Percentiles rank a stretch among this genome's conserved stretches.
phyloP scores from a whole-genome alignment of 1,284 basidiomycete genomes.

The Boletus calvinii region DNA sequence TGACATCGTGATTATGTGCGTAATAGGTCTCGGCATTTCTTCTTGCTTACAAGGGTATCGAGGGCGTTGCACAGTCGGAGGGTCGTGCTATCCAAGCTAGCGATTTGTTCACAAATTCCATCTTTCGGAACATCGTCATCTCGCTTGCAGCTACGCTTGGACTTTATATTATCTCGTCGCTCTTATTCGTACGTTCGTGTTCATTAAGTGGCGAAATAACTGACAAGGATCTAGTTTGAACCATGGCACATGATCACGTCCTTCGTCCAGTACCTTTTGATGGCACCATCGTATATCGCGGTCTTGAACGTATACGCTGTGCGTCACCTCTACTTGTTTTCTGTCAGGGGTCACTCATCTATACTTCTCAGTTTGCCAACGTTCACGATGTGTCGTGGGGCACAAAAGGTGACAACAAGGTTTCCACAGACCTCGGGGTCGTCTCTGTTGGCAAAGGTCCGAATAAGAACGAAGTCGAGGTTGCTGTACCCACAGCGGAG shows the following conservation, averaged over 20 bases:
- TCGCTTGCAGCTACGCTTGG: slow-evolving; percentile 86
- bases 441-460: slow-evolving; percentile 54
- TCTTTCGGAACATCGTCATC: slow-evolving; percentile 85
- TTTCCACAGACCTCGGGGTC: slow-evolving; percentile 79
- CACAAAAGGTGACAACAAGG: slow-evolving; percentile 88
- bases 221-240: slow-evolving; percentile 56
- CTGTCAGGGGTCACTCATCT: slow-evolving; percentile 4
- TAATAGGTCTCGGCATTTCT: slow-evolving; percentile 71
- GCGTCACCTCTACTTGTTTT: slow-evolving; percentile 32
- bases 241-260: slow-evolving; percentile 94
- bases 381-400: slow-evolving; percentile 91
- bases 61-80: slow-evolving; percentile 49
- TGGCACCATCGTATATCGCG: slow-evolving; percentile 91
- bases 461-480: slow-evolving; percentile 75
- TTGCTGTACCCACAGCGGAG: slow-evolving; percentile 76
- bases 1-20: slow-evolving; percentile 8
- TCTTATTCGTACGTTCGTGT: slow-evolving; percentile 71
- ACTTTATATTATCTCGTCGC: slow-evolving; percentile 76
- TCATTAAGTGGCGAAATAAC: neutral
- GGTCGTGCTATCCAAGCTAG: slow-evolving; percentile 48
- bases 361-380: slow-evolving; percentile 67
- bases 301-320: slow-evolving; percentile 89
- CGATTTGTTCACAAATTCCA: slow-evolving; percentile 69
- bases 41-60: slow-evolving; percentile 78
- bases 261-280: slow-evolving; percentile 90